Evolutionary conservation across 2,329 filamentous ascomycete species (phyloP).

Genomic region (Zymoseptoria brevis): DNA sequence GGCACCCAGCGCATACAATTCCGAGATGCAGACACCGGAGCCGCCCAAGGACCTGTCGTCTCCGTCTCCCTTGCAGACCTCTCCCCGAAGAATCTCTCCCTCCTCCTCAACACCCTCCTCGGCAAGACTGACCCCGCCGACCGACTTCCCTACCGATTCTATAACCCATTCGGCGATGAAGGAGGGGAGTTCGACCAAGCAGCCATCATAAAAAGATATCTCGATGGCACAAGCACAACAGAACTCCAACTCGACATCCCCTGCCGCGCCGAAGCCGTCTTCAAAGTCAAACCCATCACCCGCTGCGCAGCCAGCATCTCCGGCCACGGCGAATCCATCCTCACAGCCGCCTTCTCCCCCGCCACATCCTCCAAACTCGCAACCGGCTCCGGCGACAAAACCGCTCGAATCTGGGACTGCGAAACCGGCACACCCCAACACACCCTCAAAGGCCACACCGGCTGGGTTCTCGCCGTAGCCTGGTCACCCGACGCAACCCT

Average conservation of each 20-base stretch:
- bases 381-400: slow-evolving; percentile 84
- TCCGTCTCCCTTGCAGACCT: slow-evolving; percentile 77
- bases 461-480: slow-evolving; percentile 80
- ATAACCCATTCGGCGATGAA: slow-evolving; percentile 42
- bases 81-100: slow-evolving; percentile 79
- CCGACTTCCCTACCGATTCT: slow-evolving; percentile 58
- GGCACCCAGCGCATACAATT: slow-evolving; percentile 70
- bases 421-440: slow-evolving; percentile 83
- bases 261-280: slow-evolving; percentile 79
- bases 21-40: slow-evolving; percentile 65
- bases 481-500: slow-evolving; percentile 78
- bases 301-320: slow-evolving; percentile 81
- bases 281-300: slow-evolving; percentile 85
- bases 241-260: slow-evolving; percentile 57
- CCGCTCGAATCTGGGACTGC: slow-evolving; percentile 87
- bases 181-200: slow-evolving; percentile 35
- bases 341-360: slow-evolving; percentile 79
- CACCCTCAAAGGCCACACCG: slow-evolving; percentile 78
- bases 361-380: slow-evolving; percentile 67
- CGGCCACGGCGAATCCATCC: slow-evolving; percentile 85
- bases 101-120: slow-evolving; percentile 76
- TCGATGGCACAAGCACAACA: slow-evolving; percentile 42
- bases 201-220: slow-evolving; percentile 34
- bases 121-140: slow-evolving; percentile 54
- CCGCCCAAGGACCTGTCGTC: slow-evolving; percentile 62